phyloP scores from a whole-genome alignment of 768 basidiomycete species.

The Boletus subparvulus region DNA sequence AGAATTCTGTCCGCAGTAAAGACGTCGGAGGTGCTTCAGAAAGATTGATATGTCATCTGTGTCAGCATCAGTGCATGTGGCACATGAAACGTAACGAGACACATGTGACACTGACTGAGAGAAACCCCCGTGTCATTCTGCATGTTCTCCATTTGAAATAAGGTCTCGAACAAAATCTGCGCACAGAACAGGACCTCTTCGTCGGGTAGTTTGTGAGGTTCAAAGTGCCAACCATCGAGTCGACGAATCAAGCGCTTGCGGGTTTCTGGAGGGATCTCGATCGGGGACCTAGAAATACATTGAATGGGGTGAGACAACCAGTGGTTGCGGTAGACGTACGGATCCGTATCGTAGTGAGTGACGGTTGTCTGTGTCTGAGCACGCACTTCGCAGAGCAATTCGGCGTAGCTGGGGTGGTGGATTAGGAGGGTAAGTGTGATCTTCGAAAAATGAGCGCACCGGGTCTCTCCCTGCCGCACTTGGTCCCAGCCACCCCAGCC shows the following conservation, averaged over 20 bases:
- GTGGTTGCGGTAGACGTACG: conserved; percentile 14
- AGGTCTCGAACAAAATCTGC: conserved; percentile 81
- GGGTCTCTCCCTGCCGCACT: conserved; percentile 43
- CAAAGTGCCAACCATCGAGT: conserved; percentile 85
- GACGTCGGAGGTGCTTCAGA: conserved; percentile 82
- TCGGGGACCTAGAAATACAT: conserved; percentile 41
- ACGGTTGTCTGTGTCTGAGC: conserved; percentile 74
- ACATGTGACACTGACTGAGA: conserved; percentile 47
- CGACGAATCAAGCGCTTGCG: conserved; percentile 63
- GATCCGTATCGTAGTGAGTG: conserved; percentile 42
- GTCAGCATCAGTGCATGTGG: conserved; percentile 13
- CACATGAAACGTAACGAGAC: conserved; percentile 19
- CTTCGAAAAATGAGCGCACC: conserved; percentile 40
- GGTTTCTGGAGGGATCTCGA: conserved; percentile 46
- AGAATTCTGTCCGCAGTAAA: conserved; percentile 88
- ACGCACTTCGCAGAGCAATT: conserved; percentile 83
- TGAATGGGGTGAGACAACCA: conserved; percentile 6
- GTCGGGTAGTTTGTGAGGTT: conserved; percentile 79
- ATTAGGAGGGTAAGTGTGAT: conserved; percentile 6
- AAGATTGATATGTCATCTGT: conserved; percentile 75
- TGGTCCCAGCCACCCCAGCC: conserved; percentile 69
- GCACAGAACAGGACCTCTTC: conserved; percentile 83
- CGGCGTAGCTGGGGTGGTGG: conserved; percentile 58
- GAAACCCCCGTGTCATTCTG: conserved; percentile 54
- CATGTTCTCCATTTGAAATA: conserved; percentile 80